phyloP scores from a whole-genome alignment of 73 alveolate genomes.

The Paraurostyla sp. region DNA sequence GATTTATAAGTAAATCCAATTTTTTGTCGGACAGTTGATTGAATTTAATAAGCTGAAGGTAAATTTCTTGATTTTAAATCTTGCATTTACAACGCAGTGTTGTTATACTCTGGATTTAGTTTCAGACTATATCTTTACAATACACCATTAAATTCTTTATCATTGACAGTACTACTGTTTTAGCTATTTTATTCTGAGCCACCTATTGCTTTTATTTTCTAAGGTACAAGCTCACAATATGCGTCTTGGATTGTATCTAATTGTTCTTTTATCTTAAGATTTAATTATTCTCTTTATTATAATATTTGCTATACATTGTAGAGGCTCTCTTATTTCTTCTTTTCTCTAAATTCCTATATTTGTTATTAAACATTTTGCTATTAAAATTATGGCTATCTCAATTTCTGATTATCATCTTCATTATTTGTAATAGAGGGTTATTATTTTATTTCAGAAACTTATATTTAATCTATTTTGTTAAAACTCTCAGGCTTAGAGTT shows the following conservation, averaged over 20 bases:
- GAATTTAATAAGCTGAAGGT: slow-evolving; percentile 15
- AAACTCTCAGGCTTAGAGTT: too few relatives aligned
- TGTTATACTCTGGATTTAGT: not conserved
- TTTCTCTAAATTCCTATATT: not conserved
- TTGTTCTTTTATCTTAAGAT: not conserved
- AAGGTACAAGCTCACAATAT: slow-evolving; percentile 9
- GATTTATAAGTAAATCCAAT: not conserved
- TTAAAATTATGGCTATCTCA: not conserved
- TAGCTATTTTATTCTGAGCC: not conserved
- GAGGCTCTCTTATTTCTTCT: not conserved
- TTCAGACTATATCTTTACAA: not conserved
- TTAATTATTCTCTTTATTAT: not conserved
- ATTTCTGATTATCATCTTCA: not conserved
- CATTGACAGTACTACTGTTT: not conserved
- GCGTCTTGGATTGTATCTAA: slow-evolving; percentile 25
- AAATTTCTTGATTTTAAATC: not conserved
- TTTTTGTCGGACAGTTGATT: not conserved
- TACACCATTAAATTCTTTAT: not conserved
- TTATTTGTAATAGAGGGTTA: too few relatives aligned
- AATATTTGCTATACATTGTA: not conserved
- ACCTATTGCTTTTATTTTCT: not conserved
- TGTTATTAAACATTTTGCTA: too few relatives aligned
- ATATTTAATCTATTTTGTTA: too few relatives aligned
- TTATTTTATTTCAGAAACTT: too few relatives aligned
- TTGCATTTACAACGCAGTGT: not conserved